Percentiles rank a stretch among this genome's conserved stretches.
Conservation (phyloP, 208 protist species). For the Strigomonas culicis region DNA sequence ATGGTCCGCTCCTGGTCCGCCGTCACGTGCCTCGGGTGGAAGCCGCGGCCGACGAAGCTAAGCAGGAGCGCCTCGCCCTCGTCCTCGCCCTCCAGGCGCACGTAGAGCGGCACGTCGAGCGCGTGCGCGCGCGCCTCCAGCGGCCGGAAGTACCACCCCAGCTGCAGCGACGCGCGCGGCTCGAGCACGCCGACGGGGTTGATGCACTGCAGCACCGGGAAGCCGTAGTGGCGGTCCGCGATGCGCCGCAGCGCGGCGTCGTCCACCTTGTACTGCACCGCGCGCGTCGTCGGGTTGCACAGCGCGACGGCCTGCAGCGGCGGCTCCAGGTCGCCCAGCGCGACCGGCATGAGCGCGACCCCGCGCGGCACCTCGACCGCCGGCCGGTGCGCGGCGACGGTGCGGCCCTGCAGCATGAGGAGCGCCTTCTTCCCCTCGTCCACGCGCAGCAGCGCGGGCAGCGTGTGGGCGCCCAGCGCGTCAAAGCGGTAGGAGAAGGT, state of each 20-base stretch:
- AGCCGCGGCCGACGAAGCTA: conserved; percentile 70
- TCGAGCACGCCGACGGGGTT: conserved; percentile 74
- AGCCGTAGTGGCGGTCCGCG: conserved; percentile 62
- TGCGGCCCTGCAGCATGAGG: conserved; percentile 82
- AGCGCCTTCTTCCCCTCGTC: conserved; percentile 67
- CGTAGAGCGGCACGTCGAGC: conserved; percentile 54
- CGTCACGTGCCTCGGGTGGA: conserved; percentile 57
- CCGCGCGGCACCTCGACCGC: neutral
- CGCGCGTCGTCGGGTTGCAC: conserved; percentile 56
- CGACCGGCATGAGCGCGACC: conserved; percentile 78
- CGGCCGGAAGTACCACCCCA: conserved; percentile 89
- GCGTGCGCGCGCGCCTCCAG: conserved; percentile 78
- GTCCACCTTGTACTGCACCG: conserved; percentile 70
- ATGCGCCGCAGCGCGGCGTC: conserved; percentile 40
- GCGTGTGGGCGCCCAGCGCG: conserved; percentile 60
- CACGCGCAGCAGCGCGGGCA: conserved; percentile 80
- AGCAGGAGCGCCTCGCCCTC: conserved; percentile 68
- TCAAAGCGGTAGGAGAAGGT: conserved; percentile 64
- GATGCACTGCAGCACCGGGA: conserved; percentile 86
- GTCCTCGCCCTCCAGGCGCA: conserved; percentile 5
- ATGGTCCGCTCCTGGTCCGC: conserved; percentile 20
- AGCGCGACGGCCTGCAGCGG: conserved; percentile 76
- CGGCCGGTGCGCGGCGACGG: conserved; percentile 71
- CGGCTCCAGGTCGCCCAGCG: conserved; percentile 84
- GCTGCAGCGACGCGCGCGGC: conserved; percentile 33